Evolutionary conservation across 1,139 yeast genomes (phyloP), one percentile per base, ranked within the genome.

Genomic region (Pichia sp.): DNA sequence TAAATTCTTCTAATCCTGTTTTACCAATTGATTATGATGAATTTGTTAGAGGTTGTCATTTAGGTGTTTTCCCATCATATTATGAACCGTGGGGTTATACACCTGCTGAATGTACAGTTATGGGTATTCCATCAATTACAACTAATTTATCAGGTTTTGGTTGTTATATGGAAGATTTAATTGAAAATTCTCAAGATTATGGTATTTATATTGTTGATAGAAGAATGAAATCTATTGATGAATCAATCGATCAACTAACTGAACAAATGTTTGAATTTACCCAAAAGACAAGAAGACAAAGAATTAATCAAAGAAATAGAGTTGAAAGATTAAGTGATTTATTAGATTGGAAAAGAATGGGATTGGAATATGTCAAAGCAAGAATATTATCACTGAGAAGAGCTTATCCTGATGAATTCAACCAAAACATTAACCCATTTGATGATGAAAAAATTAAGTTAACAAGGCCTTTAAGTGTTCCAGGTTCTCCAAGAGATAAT

Each of bases 11-110:
- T 70, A 93, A 93, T 70, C 98, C 99, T 48, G 87, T 93, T 58
- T 76, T 93, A 65, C 87, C 96, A 18, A 75, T 93, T 57, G 99
- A 93, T 70, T 93, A 93, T 68, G 99, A 93, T 66, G 99, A 93
- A 68, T 93, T 93, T 70, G 99, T 93, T 41, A 82, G 99, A 63
- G 99, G 99, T 56, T 91, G 98, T 70, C 98, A 93, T 70, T 75
- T 93, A 73, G 99, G 99, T 68, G 96, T 93, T 49, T 93, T 93
- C 84, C 99, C 99, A 49, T 89, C 97, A 0, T 93, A 93, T 72
- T 93, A 93, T 67, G 99, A 93, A 71, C 99, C 99, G 8, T 93
- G 99, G 99, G 99, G 99, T 39, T 93, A 93, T 71, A 93, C 99
- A 7, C 99, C 99, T 13, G 98, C 98, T 13, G 99, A 93, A 69